Percentiles rank a stretch among this genome's conserved stretches.
Conservation (phyloP, 108 stramenopile genomes). For the Nitzschia sp. region DNA sequence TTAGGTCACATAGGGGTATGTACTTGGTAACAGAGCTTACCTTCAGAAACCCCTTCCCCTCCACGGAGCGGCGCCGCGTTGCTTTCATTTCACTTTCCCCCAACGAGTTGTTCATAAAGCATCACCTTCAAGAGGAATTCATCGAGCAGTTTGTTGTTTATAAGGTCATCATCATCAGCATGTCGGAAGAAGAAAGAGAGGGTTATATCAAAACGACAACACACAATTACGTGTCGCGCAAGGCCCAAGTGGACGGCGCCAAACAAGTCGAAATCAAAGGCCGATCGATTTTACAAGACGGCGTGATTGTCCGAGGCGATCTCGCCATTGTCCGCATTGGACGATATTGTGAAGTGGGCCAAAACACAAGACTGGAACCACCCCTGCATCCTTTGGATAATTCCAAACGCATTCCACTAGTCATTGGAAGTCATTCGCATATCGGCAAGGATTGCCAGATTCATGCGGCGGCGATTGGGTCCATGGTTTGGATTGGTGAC, state of each 20-base stretch:
- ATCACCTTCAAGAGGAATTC: no score
- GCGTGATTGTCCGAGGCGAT: conserved; percentile 44
- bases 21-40: no score
- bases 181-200: background rate
- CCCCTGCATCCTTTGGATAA: conserved; percentile 22
- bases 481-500: conserved; percentile 49
- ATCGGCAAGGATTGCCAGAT: conserved; percentile 48
- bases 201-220: conserved; percentile 59
- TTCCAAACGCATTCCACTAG: conserved; percentile 32
- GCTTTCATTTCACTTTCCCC: no score
- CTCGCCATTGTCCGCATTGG: conserved; percentile 45
- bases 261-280: conserved; percentile 56
- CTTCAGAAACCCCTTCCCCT: no score
- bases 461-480: conserved; percentile 58
- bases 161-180: background rate
- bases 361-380: conserved; percentile 37
- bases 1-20: no score
- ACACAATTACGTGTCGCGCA: conserved; percentile 49
- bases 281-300: conserved; percentile 38
- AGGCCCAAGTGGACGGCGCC: conserved; percentile 39
- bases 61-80: no score
- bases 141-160: no score
- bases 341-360: conserved; percentile 40
- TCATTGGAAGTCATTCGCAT: conserved; percentile 46
- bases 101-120: no score